Evolutionary conservation across 1,139 yeast genomes (phyloP).

Genomic region (Debaryomycetaceae sp.): DNA sequence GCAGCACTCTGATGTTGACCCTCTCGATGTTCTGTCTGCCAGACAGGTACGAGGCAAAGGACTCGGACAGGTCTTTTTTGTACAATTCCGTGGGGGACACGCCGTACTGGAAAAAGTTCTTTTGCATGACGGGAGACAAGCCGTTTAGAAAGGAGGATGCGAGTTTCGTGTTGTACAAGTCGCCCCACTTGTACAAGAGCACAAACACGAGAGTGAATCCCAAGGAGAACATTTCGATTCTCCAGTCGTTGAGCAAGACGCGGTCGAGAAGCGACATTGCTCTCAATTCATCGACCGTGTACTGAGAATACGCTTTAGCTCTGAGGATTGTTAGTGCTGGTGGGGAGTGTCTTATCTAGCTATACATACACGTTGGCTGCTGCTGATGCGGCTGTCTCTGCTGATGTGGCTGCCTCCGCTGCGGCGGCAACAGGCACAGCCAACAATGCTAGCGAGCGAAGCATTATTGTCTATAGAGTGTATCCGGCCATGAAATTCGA

Average conservation of each 20-base stretch:
- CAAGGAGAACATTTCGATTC: conserved; percentile 51
- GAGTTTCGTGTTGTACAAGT: conserved; percentile 41
- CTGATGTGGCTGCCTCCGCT: too few species aligned
- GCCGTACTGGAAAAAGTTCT: conserved; percentile 78
- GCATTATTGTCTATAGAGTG: too few species aligned
- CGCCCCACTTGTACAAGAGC: conserved; percentile 46
- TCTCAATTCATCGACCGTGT: conserved; percentile 41
- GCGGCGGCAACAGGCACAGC: neutral
- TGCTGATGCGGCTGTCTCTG: conserved; percentile 1
- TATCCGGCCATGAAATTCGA: too few species aligned
- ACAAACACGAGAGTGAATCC: conserved; percentile 37
- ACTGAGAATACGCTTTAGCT: conserved; percentile 18
- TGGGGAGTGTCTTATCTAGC: conserved; percentile 11
- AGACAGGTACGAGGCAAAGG: conserved; percentile 71
- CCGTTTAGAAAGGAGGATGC: conserved; percentile 42
- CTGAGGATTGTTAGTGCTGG: conserved; percentile 3
- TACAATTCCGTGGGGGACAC: conserved; percentile 38
- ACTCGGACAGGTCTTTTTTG: conserved; percentile 61
- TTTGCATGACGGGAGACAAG: conserved; percentile 36
- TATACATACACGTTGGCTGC: neutral
- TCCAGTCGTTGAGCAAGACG: conserved; percentile 56
- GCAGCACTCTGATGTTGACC: conserved; percentile 48
- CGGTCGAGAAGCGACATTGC: conserved; percentile 42
- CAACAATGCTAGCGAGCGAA: neutral
- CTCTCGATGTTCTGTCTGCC: conserved; percentile 74